Percentiles rank a stretch among this genome's conserved stretches.
Conservation (phyloP, 2,329 filamentous ascomycete genomes). For the Sclerotinia spermophila region DNA sequence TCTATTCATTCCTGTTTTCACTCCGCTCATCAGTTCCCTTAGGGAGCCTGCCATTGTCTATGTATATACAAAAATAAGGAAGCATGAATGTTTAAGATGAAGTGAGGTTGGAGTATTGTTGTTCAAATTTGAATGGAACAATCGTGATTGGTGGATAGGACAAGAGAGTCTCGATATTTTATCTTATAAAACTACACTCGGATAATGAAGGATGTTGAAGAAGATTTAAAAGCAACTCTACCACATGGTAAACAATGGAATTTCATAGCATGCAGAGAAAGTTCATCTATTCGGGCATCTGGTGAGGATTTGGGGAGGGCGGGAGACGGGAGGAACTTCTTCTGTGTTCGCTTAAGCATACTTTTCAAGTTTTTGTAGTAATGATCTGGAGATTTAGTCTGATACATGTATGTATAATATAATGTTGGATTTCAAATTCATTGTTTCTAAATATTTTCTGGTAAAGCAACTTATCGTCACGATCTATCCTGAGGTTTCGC, state of each 20-base stretch:
- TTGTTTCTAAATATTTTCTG: not conserved
- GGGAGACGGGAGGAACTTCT: not conserved
- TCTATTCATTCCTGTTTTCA: not conserved
- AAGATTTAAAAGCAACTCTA: not conserved
- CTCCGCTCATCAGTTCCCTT: not conserved
- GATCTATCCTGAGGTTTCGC: not conserved
- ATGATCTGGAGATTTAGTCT: not conserved
- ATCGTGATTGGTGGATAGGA: not conserved
- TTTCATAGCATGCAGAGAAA: not conserved
- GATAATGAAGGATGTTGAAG: not conserved
- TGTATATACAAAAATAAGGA: not conserved
- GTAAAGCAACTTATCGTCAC: not conserved
- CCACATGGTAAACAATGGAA: not conserved
- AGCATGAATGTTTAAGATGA: not conserved
- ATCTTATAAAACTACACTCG: not conserved
- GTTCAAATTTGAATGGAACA: too few relatives aligned
- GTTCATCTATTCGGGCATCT: not conserved
- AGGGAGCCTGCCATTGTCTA: not conserved
- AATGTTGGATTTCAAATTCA: not conserved
- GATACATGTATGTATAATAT: not conserved
- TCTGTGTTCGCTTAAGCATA: not conserved
- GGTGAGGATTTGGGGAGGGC: not conserved
- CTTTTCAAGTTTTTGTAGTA: not conserved
- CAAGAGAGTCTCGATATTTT: not conserved
- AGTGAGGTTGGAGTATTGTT: not conserved